phyloP scores from a whole-genome alignment of 768 basidiomycete genomes.

The Serendipita indica region DNA sequence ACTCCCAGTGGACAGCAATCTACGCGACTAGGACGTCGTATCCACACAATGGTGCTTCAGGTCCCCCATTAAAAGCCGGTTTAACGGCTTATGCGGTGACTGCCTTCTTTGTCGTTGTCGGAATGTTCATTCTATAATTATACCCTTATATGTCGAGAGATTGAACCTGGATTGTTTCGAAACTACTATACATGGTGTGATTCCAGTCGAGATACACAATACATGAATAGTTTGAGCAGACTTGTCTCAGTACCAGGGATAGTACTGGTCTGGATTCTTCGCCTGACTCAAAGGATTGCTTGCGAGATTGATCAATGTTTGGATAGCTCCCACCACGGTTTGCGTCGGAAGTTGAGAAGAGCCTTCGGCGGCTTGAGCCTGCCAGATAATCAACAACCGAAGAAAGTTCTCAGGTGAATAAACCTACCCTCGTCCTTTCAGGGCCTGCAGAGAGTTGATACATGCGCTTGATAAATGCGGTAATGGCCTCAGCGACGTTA shows the following conservation, averaged over 20 bases:
- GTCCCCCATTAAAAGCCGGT: too few species aligned
- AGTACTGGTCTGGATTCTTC: constrained; percentile 21
- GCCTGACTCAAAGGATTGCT: constrained; percentile 15
- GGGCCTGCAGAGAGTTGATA: constrained; percentile 75
- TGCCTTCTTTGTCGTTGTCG: too few species aligned
- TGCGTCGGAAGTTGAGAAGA: too few species aligned
- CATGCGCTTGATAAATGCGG: constrained; percentile 62
- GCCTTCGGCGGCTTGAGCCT: neutral
- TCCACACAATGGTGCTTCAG: neutral
- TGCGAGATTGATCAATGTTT: constrained; percentile 22
- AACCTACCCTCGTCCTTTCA: constrained; percentile 62
- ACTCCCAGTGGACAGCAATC: neutral
- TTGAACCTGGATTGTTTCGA: too few species aligned
- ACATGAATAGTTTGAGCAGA: too few species aligned
- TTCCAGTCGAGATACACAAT: too few species aligned
- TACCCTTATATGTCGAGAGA: too few species aligned
- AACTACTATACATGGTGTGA: too few species aligned
- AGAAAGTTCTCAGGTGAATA: constrained; percentile 13
- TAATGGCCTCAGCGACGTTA: constrained; percentile 40
- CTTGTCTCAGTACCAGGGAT: constrained; percentile 21
- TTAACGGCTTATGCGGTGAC: too few species aligned
- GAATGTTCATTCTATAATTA: too few species aligned
- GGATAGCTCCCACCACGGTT: constrained; percentile 13
- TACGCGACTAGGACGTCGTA: neutral
- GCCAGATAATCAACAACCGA: constrained; percentile 16